Base-by-base conservation (phyloP, 176 grass and related monocot genomes). In the Chloris gayana region DNA sequence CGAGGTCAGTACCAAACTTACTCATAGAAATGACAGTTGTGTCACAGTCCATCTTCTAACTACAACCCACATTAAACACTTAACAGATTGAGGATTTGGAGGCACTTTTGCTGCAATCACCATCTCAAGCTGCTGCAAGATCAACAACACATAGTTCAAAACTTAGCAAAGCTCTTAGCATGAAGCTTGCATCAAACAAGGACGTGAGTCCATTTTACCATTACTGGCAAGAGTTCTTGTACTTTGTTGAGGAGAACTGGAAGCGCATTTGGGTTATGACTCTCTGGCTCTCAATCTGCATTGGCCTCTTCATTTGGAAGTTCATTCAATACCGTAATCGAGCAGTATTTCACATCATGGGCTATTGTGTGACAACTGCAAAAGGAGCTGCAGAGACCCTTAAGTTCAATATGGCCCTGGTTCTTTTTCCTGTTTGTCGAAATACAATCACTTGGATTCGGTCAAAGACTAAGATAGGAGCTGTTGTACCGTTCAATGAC, bases 201-300 rank as follows among this genome's bases (percentile, higher is more conserved):
- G 88, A 89, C 27, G 61, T 54, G 8, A 56, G 77, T 58, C 64
- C 63, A 35, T 60, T 97, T 62, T 74, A 41, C 47, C 81, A 83
- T 50, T 93, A 88, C 60, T 91, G 84, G 74, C 86, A 82, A 66
- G 75, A 84, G 38, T 66, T 88, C 64, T 70, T 83, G 68, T 97
- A 93, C 87, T 97, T 97, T 37, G 33, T 97, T 21, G 91, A 97
- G 64, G 94, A 97, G 59, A 93, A 97, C 58, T 97, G 94, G 94
- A 93, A 97, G 44, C 91, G 94, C 4, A 92, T 88, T 77, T 97
- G 94, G 94, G 94, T 97, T 59, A 68, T 93, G 51, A 51, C 74
- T 68, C 86, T 97, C 38, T 97, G 94, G 94, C 53, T 97, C 69
- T 85, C 71, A 61, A 87, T 97, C 75, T 93, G 88, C 82, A 86